Evolutionary conservation across 768 basidiomycete species (phyloP), one percentile per base, ranked within the genome.

Genomic region (Mrakia gelida): DNA sequence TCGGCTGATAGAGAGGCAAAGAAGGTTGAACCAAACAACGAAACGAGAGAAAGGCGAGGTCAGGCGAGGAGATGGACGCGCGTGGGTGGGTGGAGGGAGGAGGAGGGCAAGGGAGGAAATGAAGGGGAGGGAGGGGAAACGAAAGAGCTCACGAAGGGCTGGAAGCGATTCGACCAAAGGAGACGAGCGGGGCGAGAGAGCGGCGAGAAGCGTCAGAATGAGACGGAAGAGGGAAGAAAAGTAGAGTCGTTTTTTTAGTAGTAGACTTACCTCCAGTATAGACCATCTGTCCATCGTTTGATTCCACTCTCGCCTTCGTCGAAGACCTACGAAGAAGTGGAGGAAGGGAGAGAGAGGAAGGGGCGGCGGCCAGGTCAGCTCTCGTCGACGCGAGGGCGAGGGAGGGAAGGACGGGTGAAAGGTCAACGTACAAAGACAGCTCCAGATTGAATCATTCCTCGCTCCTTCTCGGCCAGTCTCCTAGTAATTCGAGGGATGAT

Each of bases 401-500:
- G 59, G 18, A n/a, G 59, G 3, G 45, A 13, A 45, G 45, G 11
- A 13, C 6, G 11, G 41, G 41, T 43, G 45, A 13, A 28, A n/a
- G 23, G 26, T 26, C 45, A 23, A 78, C 77, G 41, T 28, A 79
- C 78, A 38, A 79, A 79, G 67, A 79, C 67, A 0, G 78, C 38
- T 9, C 78, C 78, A n/a, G 67, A 71, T 43, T 41, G 21, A 41
- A 79, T 79, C 30, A 79, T 67, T 5, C 70, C 56, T 30, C 73
- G 68, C 59, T 79, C 70, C 38, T 61, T 67, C 74, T 79, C 78
- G 4, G 68, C 68, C 28, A 79, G 68, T 26, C 78, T 32, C 8
- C 59, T 26, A 18, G 32, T 71, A 41, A 79, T 61, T 13, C 77
- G 88, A 10, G 95, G 95, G 56, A 97, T 94, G 81, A 95, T 89